Conservation (phyloP, 495 filamentous ascomycete species). For the Pseudomonodictys pantanalensis region DNA sequence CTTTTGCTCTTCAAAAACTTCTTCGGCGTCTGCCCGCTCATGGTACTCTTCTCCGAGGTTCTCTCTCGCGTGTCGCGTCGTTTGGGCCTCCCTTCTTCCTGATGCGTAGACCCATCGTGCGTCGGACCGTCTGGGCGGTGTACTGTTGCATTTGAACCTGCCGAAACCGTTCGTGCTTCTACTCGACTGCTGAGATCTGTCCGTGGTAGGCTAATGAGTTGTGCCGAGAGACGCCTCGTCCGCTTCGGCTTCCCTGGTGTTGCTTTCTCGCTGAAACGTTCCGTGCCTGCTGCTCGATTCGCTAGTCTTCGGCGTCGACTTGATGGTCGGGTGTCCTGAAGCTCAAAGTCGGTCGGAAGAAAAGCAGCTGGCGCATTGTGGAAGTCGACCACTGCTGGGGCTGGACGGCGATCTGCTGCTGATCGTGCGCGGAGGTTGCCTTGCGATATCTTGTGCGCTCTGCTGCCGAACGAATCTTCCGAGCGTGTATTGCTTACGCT, state of each 20-base stretch:
- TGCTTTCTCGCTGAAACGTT: conserved; percentile 21
- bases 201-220: conserved; percentile 22
- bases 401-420: conserved; percentile 21
- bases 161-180: neutral
- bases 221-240: conserved; percentile 20
- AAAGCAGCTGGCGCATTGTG: conserved; percentile 40
- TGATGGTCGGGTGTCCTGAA: conserved; percentile 25
- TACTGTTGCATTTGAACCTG: conserved; percentile 10
- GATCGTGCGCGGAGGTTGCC: conserved; percentile 18
- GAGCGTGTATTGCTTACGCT: conserved; percentile 39
- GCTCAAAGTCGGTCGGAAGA: conserved; percentile 42
- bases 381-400: conserved; percentile 36
- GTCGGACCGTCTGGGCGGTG: neutral
- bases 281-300: conserved; percentile 29
- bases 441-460: conserved; percentile 14
- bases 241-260: conserved; percentile 26
- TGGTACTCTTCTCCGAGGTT: neutral
- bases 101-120: neutral
- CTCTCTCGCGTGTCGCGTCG: neutral
- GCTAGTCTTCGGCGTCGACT: conserved; percentile 20
- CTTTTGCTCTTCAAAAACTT: conserved; percentile 28
- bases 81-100: conserved; percentile 5
- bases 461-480: conserved; percentile 33
- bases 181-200: neutral
- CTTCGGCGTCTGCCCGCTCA: conserved; percentile 2